A percentile compares a stretch with the other conserved stretches of the same genome.
Conservation (phyloP, 768 basidiomycete genomes). For the Termitomyces sp. region DNA sequence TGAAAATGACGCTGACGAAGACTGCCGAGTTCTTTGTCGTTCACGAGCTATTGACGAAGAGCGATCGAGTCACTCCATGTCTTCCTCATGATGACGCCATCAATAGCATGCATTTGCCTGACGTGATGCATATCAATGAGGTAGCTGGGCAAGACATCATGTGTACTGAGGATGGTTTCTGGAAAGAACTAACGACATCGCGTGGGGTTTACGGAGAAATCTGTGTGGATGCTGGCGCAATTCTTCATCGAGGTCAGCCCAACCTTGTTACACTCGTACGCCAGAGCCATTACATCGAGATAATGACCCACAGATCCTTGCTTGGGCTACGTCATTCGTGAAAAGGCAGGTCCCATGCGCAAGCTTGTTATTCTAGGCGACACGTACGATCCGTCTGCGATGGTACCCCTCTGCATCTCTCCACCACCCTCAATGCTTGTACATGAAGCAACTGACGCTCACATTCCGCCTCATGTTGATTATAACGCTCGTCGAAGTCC, state of each 20-base stretch:
- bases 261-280: not conserved
- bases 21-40: slow-evolving; percentile 64
- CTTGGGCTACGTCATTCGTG: slow-evolving; percentile 72
- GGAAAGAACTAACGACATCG: slow-evolving; percentile 48
- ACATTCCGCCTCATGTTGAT: slow-evolving; percentile 54
- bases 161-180: slow-evolving; percentile 54
- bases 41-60: slow-evolving; percentile 64
- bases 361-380: slow-evolving; percentile 78
- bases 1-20: slow-evolving; percentile 61
- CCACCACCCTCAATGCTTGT: slow-evolving; percentile 62
- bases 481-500: slow-evolving; percentile 37
- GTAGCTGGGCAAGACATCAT: slow-evolving; percentile 54
- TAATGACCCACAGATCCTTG: slow-evolving; percentile 52
- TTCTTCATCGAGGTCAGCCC: slow-evolving; percentile 65
- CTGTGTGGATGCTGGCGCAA: slow-evolving; percentile 69
- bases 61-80: slow-evolving; percentile 53
- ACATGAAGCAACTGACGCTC: slow-evolving; percentile 83
- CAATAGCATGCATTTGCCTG: slow-evolving; percentile 18
- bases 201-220: slow-evolving; percentile 37
- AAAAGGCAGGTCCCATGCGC: slow-evolving; percentile 42
- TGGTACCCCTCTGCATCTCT: slow-evolving; percentile 49
- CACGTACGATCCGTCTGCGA: slow-evolving; percentile 57
- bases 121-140: slow-evolving; percentile 61
- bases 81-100: slow-evolving; percentile 21
- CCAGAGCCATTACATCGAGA: not conserved